Percentiles rank a stretch among this genome's conserved stretches.
These are phyloP conservation scores for Pseudoperonospora humuli DNA, from an alignment of 352 stramenopile species.

Conservation along the genomic window DNA sequence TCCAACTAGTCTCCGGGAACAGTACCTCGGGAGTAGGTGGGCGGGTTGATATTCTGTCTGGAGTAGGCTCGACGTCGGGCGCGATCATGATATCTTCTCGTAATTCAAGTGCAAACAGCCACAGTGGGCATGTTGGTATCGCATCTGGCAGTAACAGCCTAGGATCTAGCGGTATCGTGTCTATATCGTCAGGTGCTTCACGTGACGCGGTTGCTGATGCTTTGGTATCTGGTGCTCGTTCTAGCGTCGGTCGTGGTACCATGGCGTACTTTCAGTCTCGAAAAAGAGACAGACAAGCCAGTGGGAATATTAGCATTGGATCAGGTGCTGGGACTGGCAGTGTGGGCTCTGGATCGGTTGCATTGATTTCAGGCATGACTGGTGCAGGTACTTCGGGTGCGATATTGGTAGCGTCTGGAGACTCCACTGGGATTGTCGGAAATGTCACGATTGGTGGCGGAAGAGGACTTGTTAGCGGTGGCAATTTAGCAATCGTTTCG, in stretches of 20 bases:
- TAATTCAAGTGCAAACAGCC: constrained; percentile 9
- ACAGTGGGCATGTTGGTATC: constrained; percentile 10
- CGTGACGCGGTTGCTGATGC: constrained; percentile 15
- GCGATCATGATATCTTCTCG: constrained; percentile 10
- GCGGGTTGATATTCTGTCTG: constrained; percentile 9
- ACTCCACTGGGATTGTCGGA: constrained; percentile 9
- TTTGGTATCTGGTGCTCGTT: constrained; percentile 14
- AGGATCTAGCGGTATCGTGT: constrained; percentile 19
- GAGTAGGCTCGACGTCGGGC: constrained; percentile 9
- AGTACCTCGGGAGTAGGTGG: constrained; percentile 12
- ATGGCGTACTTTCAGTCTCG: constrained; percentile 12
- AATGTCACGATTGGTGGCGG: constrained; percentile 10
- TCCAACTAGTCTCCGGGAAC: constrained; percentile 12
- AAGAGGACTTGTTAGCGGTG: constrained; percentile 11
- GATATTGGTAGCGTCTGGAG: constrained; percentile 10
- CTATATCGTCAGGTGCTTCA: constrained; percentile 14
- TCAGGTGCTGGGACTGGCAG: constrained; percentile 2
- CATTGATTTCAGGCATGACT: constrained; percentile 6
- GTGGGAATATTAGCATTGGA: constrained; percentile 10
- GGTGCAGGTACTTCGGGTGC: constrained; percentile 5
- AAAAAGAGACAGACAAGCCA: constrained; percentile 9
- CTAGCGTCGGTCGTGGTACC: constrained; percentile 9
- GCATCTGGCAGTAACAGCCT: constrained; percentile 15
- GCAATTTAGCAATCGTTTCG: constrained; percentile 10
- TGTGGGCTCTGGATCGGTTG: constrained; percentile 9